A percentile compares a stretch with the other conserved stretches of the same genome.
phyloP scores from a whole-genome alignment of 805 yeast genomes.

The Saturnispora besseyi region DNA sequence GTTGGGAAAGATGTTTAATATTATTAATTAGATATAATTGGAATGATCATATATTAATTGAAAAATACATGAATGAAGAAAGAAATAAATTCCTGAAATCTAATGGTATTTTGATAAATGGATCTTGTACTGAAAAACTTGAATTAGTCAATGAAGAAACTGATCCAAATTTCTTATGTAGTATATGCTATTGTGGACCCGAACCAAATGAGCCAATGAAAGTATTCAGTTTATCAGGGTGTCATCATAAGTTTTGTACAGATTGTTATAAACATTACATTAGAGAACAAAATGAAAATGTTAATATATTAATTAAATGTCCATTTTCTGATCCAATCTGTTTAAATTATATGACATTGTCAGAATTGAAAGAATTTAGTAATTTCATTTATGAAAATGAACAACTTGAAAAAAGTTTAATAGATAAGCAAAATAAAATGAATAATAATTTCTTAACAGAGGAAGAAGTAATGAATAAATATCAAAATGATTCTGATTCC shows the following conservation, averaged over 20 bases:
- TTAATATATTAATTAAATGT: conserved; percentile 50
- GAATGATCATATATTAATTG: conserved; percentile 52
- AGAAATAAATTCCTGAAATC: conserved; percentile 22
- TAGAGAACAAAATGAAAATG: conserved; percentile 31
- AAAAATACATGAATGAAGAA: conserved; percentile 38
- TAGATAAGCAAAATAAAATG: background rate
- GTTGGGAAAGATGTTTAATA: conserved; percentile 32
- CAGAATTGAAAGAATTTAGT: conserved; percentile 30
- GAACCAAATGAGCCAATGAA: conserved; percentile 22
- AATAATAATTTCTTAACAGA: conserved; percentile 4
- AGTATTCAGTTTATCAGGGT: conserved; percentile 42
- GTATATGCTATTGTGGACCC: conserved; percentile 63
- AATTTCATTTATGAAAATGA: conserved; percentile 12
- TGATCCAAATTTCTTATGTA: conserved; percentile 37
- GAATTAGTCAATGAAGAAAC: conserved; percentile 13
- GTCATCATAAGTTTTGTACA: conserved; percentile 65
- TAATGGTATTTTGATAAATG: conserved; percentile 23
- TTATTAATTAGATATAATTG: conserved; percentile 44
- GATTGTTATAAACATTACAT: conserved; percentile 61
- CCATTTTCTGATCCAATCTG: conserved; percentile 47
- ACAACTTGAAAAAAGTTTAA: background rate
- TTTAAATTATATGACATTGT: conserved; percentile 32
- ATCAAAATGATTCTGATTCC: conserved; percentile 10
- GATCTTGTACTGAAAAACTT: conserved; percentile 26
- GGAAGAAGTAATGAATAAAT: conserved; percentile 5